These are phyloP conservation scores for Carex sylvatica DNA, from an alignment of 202 grass and related monocot genomes.

Conservation along the genomic window DNA sequence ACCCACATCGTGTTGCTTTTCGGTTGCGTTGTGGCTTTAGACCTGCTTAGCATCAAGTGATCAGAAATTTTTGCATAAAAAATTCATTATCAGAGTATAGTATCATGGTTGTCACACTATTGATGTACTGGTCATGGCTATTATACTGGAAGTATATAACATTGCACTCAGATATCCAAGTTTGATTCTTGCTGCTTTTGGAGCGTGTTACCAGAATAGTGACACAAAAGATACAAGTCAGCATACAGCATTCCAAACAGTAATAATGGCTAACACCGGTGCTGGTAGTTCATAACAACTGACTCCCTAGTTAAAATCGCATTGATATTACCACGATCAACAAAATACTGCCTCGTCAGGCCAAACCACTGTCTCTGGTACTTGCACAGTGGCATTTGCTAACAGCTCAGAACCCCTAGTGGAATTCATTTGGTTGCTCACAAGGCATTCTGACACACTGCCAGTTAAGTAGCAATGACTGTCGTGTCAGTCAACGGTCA, in stretches of 20 bases:
- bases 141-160: background rate
- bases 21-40: conserved; percentile 50
- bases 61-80: background rate
- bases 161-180: background rate
- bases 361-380: background rate
- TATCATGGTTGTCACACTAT: background rate
- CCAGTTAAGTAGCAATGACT: background rate
- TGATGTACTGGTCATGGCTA: background rate
- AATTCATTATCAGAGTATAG: background rate
- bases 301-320: background rate
- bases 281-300: background rate
- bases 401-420: background rate
- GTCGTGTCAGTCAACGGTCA: background rate
- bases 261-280: background rate
- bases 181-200: background rate
- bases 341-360: background rate
- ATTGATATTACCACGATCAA: background rate
- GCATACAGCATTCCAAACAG: background rate
- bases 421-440: background rate
- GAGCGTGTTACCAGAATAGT: background rate
- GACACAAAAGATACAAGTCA: background rate
- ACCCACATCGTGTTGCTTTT: conserved; percentile 66
- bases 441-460: background rate
- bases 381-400: background rate
- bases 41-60: conserved; percentile 1